Base-by-base conservation (phyloP, 176 grass and related monocot species). In the Luzula sylvatica region DNA sequence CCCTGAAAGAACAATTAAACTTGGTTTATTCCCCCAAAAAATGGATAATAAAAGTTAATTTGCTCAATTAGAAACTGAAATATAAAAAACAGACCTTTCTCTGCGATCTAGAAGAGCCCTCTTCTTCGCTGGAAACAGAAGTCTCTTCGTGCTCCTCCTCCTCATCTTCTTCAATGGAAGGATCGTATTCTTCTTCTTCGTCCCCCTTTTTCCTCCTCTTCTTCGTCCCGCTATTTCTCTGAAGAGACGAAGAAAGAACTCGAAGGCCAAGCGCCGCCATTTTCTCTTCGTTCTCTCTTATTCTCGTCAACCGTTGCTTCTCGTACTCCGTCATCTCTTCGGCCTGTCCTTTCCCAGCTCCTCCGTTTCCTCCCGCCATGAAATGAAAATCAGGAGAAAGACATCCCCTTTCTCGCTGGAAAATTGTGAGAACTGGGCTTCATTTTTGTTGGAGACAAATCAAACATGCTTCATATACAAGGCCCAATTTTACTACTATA, bases 321-420 rank as follows among this genome's bases (percentile, higher is more conserved):
- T 95, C 84, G 73, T 95, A 95, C 28, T 86, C 80, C 28, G 84
- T 71, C 52, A 79, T 53, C n/a, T n/a, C n/a, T n/a, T n/a, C n/a
- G n/a, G n/a, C n/a, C n/a, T n/a, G n/a, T n/a, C n/a, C n/a, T n/a
- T n/a, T n/a, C n/a, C n/a, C n/a, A n/a, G n/a, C n/a, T 16, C 41
- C 14, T 20, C 53, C 23, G 12, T 16, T 20, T 49, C 23, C 60
- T 38, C 38, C 65, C n/a, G n/a, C n/a, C n/a, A n/a, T n/a, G n/a
- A n/a, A n/a, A n/a, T n/a, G n/a, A n/a, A n/a, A n/a, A n/a, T n/a
- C n/a, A n/a, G n/a, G n/a, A n/a, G n/a, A n/a, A n/a, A n/a, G n/a
- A n/a, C n/a, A n/a, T n/a, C n/a, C n/a, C n/a, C n/a, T n/a, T n/a
- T n/a, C n/a, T n/a, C n/a, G n/a, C n/a, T n/a, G n/a, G n/a, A n/a